Evolutionary conservation across 2,329 filamentous ascomycete species (phyloP), one percentile per base, ranked within the genome.

Genomic region (Clonostachys solani): DNA sequence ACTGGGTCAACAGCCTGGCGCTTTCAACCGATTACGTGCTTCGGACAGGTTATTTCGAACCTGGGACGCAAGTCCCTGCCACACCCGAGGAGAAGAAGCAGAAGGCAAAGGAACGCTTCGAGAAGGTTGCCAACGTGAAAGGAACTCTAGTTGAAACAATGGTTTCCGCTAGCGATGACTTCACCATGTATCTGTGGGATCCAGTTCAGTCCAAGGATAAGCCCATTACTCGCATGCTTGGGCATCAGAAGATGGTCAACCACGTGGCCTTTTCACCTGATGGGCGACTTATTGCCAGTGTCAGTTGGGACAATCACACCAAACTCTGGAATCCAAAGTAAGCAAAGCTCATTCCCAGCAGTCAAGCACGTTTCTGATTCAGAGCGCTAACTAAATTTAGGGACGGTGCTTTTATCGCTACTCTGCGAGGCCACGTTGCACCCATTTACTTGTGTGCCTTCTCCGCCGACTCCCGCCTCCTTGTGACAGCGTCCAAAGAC

Each of bases 221-320:
- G 64, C 92, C 92, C 1, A 74, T 97, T 5, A 87, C 89, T n/a
- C 78, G 91, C 34, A 80, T 97, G 69, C 69, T 90, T n/a, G 94
- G 94, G 3, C 94, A 99, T 60, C 90, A 96, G 64, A 97, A 97
- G 69, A 89, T 92, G 61, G 92, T 97, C 56, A 96, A 97, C 65
- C 89, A 96, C 62, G 92, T 97, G 43, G 87, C 86, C 0, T 97
- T 97, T 68, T 96, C 90, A 1, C 91, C 92, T 0, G 92, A 97
- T 60, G 92, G 91, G 34, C 77, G 81, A 9, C 78, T 92, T 49
- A 91, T 99, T 57, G 94, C 94, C 9, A 95, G 88, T 36, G 85
- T 89, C 9, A 86, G 86, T 5, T 99, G 92, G 72, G 94, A 99
- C 65, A 99, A 97, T 63, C 89, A 92, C 59, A 90, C 92, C 56